These are phyloP conservation scores for Phyllachora maydis DNA, from an alignment of 2,329 filamentous ascomycete genomes.

Conservation along the genomic window DNA sequence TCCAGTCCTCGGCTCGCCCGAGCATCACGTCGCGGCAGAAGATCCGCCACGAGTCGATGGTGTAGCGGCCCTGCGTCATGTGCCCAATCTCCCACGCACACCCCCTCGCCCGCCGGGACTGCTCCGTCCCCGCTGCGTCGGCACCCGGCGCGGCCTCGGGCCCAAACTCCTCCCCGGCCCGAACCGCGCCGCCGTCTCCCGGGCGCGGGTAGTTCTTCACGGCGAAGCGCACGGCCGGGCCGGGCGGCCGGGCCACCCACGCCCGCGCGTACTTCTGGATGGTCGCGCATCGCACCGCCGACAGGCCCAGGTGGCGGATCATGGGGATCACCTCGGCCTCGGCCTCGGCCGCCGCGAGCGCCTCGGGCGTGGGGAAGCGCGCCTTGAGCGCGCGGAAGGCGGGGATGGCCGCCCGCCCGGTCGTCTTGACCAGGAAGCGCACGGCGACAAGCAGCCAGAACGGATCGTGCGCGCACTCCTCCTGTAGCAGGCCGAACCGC, in stretches of 20 bases:
- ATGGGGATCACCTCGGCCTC: slow-evolving; percentile 30
- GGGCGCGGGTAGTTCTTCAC: slow-evolving; percentile 23
- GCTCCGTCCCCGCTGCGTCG: slow-evolving; percentile 5
- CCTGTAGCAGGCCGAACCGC: slow-evolving; percentile 66
- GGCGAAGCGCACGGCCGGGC: slow-evolving; percentile 28
- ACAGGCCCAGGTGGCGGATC: slow-evolving; percentile 53
- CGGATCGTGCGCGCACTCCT: slow-evolving; percentile 51
- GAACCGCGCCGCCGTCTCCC: slow-evolving; percentile 11
- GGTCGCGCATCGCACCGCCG: slow-evolving; percentile 41
- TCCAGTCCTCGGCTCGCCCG: slow-evolving; percentile 43
- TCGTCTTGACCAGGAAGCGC: slow-evolving; percentile 69
- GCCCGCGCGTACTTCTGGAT: slow-evolving; percentile 49
- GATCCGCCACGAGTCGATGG: slow-evolving; percentile 79
- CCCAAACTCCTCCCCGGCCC: slow-evolving; percentile 9
- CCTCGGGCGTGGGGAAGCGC: slow-evolving; percentile 43
- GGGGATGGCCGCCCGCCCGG: slow-evolving; percentile 54
- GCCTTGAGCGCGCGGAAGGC: slow-evolving; percentile 48
- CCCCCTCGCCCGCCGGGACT: slow-evolving; percentile 4
- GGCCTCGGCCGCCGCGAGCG: slow-evolving; percentile 35
- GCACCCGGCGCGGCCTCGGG: slow-evolving; percentile 1
- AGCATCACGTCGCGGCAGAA: slow-evolving; percentile 71
- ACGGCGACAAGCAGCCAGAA: slow-evolving; percentile 69
- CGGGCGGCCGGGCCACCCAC: slow-evolving; percentile 47
- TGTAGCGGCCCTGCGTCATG: slow-evolving; percentile 64
- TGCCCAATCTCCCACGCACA: slow-evolving; percentile 69